Evolutionary conservation across 1,284 basidiomycete species (phyloP).

Genomic region (Wallemia ichthyophaga): DNA sequence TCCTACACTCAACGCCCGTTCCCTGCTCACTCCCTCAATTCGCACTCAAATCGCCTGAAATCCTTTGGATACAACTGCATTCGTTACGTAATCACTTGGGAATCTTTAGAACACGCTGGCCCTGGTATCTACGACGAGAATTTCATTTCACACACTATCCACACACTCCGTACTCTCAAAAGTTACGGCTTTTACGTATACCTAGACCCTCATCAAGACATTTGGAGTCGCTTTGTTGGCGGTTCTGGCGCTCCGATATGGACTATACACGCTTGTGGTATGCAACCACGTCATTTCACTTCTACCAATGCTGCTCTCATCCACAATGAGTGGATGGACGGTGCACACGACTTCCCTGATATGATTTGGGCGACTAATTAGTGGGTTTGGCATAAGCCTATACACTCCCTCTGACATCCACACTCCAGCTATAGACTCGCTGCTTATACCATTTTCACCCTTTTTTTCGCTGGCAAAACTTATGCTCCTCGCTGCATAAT

Average conservation of each 20-base stretch:
- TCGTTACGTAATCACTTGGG: constrained; percentile 83
- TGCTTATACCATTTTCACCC: constrained; percentile 64
- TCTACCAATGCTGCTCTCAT: constrained; percentile 58
- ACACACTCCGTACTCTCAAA: constrained; percentile 63
- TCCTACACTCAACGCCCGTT: constrained; percentile 48
- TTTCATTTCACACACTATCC: constrained; percentile 73
- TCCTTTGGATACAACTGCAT: constrained; percentile 88
- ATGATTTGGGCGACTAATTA: constrained; percentile 24
- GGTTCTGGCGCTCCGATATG: constrained; percentile 88
- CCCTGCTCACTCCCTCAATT: constrained; percentile 34
- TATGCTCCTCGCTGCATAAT: constrained; percentile 76
- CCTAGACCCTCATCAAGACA: constrained; percentile 91
- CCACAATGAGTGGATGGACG: constrained; percentile 52
- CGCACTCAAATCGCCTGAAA: constrained; percentile 54
- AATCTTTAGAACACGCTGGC: constrained; percentile 33
- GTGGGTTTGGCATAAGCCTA: background rate
- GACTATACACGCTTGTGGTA: constrained; percentile 72
- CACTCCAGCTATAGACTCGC: constrained; percentile 29
- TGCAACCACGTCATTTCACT: constrained; percentile 57
- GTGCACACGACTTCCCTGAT: constrained; percentile 44
- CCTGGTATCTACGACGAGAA: constrained; percentile 63
- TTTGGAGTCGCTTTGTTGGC: constrained; percentile 92
- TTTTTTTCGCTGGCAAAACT: constrained; percentile 73
- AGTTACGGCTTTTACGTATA: constrained; percentile 73
- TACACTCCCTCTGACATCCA: background rate